Evolutionary conservation across 352 stramenopile species (phyloP).

Genomic region (Phytophthora melonis): DNA sequence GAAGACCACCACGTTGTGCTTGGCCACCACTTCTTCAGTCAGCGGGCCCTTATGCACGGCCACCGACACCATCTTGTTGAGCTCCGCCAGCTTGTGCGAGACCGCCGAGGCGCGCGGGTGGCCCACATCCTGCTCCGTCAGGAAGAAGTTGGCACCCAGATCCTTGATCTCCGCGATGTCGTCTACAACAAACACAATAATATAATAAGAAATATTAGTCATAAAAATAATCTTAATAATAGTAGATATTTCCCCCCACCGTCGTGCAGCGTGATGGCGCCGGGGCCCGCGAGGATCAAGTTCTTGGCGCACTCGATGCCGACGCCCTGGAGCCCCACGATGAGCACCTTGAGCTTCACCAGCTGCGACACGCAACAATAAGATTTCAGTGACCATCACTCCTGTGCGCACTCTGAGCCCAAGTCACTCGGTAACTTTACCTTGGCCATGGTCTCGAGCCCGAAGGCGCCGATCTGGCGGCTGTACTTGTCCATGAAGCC

Average conservation of each 20-base stretch:
- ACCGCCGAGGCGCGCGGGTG: slow-evolving; percentile 67
- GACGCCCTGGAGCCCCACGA: slow-evolving; percentile 88
- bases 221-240: not conserved
- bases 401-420: slow-evolving; percentile 3
- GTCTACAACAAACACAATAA: slow-evolving; percentile 44
- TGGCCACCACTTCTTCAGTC: slow-evolving; percentile 68
- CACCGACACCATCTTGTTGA: slow-evolving; percentile 93
- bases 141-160: slow-evolving; percentile 95
- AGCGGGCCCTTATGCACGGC: slow-evolving; percentile 74
- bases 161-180: slow-evolving; percentile 81
- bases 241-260: slow-evolving; percentile 26
- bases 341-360: slow-evolving; percentile 85
- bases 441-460: slow-evolving; percentile 93
- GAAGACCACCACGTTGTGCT: slow-evolving; percentile 92
- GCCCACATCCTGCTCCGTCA: slow-evolving; percentile 85
- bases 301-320: slow-evolving; percentile 95
- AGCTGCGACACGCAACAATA: slow-evolving; percentile 42
- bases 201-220: not conserved
- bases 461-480: slow-evolving; percentile 93
- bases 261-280: slow-evolving; percentile 89
- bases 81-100: slow-evolving; percentile 87
- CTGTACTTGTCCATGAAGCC: slow-evolving; percentile 96
- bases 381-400: slow-evolving; percentile 34
- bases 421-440: slow-evolving; percentile 31
- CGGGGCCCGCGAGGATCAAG: slow-evolving; percentile 91